Conservation (phyloP, 129 eudicot genomes). For the Heracleum sosnowskyi region DNA sequence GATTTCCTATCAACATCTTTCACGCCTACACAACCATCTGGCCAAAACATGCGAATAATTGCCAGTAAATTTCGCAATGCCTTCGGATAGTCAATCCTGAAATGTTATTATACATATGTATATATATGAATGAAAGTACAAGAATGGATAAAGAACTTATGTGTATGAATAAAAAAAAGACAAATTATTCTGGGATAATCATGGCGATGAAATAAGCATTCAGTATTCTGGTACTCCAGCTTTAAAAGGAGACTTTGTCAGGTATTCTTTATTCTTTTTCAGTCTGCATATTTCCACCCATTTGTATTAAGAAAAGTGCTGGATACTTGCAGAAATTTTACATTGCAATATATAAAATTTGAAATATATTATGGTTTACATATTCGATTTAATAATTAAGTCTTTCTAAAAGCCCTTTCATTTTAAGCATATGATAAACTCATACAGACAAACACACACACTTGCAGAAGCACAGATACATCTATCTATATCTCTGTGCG, state of each 20-base stretch:
- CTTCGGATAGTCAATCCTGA: no score
- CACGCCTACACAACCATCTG: no score
- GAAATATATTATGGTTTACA: neutral
- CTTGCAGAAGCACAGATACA: neutral
- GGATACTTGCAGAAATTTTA: neutral
- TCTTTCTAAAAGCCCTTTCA: neutral
- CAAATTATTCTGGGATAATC: conserved; percentile 99
- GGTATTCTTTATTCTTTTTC: conserved; percentile 30
- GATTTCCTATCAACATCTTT: no score
- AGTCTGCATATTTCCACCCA: neutral
- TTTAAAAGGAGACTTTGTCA: conserved; percentile 94
- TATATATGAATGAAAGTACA: no score
- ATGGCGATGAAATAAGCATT: conserved; percentile 92
- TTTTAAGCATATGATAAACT: neutral
- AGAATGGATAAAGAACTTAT: no score
- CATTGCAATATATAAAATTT: neutral
- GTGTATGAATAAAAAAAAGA: no score
- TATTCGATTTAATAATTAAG: neutral
- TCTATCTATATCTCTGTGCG: neutral
- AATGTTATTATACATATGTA: no score
- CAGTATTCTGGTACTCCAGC: conserved; percentile 99
- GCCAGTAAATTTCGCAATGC: no score
- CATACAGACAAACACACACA: neutral
- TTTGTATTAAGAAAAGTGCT: no score
- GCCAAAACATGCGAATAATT: no score